phyloP scores from a whole-genome alignment of 2,329 filamentous ascomycete genomes.

The Didymella arachidicola region DNA sequence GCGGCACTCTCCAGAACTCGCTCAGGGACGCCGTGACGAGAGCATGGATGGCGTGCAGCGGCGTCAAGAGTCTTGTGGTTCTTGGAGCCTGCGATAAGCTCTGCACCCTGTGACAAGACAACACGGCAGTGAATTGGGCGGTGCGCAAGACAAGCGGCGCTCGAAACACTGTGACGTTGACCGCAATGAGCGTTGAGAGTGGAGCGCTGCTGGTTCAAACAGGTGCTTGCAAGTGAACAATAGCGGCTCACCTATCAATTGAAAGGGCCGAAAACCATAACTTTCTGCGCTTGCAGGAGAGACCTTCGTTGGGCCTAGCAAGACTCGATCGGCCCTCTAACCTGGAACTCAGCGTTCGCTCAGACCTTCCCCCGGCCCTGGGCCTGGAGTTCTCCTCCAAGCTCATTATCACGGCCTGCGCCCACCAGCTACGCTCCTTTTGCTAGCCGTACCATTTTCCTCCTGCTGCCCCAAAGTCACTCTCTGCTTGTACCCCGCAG shows the following conservation, averaged over 20 bases:
- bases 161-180: constrained; percentile 1
- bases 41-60: constrained; percentile 20
- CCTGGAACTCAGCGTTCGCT: constrained; percentile 28
- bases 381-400: constrained; percentile 24
- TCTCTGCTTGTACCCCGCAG: constrained; percentile 22
- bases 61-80: constrained; percentile 19
- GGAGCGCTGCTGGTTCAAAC: constrained; percentile 13
- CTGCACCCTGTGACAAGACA: not conserved
- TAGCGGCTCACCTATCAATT: constrained; percentile 21
- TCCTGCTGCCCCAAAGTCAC: constrained; percentile 19
- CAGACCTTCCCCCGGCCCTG: constrained; percentile 28
- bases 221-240: constrained; percentile 13
- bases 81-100: constrained; percentile 8
- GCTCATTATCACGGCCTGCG: constrained; percentile 25
- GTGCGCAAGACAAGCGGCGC: constrained; percentile 1
- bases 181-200: constrained; percentile 8
- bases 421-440: constrained; percentile 24
- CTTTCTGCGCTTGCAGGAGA: constrained; percentile 6
- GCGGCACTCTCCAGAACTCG: constrained; percentile 11
- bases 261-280: constrained; percentile 17
- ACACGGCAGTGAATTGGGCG: not conserved
- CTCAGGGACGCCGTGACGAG: constrained; percentile 29
- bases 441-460: constrained; percentile 15
- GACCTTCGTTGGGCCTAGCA: constrained; percentile 11
- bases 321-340: constrained; percentile 18